Evolutionary conservation across 805 yeast genomes (phyloP).

Genomic region (Brettanomyces sp.): DNA sequence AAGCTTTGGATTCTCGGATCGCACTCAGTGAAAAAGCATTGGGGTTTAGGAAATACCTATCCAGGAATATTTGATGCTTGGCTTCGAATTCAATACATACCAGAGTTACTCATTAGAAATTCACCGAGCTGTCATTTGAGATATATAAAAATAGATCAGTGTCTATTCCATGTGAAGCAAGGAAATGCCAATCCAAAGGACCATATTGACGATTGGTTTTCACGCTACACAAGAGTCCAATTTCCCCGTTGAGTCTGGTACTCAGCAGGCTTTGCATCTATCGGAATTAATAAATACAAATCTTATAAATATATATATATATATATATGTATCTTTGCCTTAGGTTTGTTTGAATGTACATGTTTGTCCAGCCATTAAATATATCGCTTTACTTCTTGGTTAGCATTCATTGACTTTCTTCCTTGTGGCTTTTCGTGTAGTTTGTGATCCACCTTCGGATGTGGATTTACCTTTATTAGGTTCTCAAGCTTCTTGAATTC

Average conservation of each 20-base stretch:
- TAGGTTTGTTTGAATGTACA: background rate
- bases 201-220: conserved; percentile 40
- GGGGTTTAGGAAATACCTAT: conserved; percentile 45
- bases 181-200: conserved; percentile 31
- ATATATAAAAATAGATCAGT: conserved; percentile 40
- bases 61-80: conserved; percentile 49
- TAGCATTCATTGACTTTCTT: background rate
- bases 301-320: background rate
- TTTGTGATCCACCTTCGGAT: background rate
- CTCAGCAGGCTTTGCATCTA: background rate
- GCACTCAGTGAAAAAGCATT: conserved; percentile 44
- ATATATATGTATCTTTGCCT: no score
- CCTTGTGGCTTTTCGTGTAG: background rate
- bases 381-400: background rate
- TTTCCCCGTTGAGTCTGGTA: background rate
- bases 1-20: conserved; percentile 39
- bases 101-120: conserved; percentile 26
- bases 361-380: background rate
- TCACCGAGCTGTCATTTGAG: conserved; percentile 13
- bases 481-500: conserved; percentile 13
- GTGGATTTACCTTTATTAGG: conserved; percentile 7
- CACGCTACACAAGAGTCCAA: conserved; percentile 14
- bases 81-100: conserved; percentile 48
- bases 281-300: background rate
- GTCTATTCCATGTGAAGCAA: conserved; percentile 33